Conservation (phyloP, 345 rosid species). For the Brassica nigra region DNA sequence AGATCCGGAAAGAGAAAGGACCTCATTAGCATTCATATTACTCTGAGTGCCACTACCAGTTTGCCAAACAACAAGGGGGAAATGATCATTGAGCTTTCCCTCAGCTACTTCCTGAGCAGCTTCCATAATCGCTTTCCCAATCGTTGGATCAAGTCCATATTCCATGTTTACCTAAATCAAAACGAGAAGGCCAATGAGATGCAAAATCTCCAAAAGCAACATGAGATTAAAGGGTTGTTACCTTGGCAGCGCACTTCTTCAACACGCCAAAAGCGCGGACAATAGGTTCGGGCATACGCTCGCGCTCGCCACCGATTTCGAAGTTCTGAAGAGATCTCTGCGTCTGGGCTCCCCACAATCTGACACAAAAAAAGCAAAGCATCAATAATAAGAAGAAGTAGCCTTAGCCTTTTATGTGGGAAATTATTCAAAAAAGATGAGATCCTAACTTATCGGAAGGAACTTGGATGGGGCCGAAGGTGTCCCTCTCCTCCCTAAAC, state of each 20-base stretch:
- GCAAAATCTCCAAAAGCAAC: neutral
- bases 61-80: conserved; percentile 96
- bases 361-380: conserved; percentile 21
- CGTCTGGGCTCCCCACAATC: conserved; percentile 98
- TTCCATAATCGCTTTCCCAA: conserved; percentile 88
- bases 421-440: neutral
- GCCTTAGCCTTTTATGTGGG: too few relatives aligned
- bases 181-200: too few relatives aligned
- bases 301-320: conserved; percentile 91
- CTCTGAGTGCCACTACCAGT: conserved; percentile 99
- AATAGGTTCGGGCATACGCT: conserved; percentile 93
- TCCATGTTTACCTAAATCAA: conserved; percentile 79
- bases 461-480: conserved; percentile 91
- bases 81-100: conserved; percentile 82
- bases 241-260: conserved; percentile 97
- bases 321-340: conserved; percentile 94
- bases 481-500: conserved; percentile 82
- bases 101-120: conserved; percentile 95
- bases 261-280: conserved; percentile 91
- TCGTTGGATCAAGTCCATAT: conserved; percentile 84
- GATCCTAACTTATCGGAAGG: conserved; percentile 69
- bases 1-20: too few relatives aligned
- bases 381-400: neutral
- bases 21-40: conserved; percentile 99
- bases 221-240: neutral